Evolutionary conservation across 441 rosid genomes (phyloP), one percentile per base, ranked within the genome.

Genomic region (Erodium texanum): DNA sequence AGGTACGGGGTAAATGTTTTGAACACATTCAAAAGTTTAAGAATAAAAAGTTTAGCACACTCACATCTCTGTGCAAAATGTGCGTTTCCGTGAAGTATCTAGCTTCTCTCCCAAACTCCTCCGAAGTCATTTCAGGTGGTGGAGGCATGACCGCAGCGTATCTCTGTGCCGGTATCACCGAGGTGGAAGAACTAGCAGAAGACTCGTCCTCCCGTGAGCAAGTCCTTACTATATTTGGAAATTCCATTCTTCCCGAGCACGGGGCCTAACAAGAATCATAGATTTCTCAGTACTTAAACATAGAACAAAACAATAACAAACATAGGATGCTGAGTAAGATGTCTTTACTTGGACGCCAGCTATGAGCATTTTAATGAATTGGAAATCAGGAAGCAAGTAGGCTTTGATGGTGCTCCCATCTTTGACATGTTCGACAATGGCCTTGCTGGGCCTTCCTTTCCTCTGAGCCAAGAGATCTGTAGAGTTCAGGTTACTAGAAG

Each of bases 401-500:
- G 61, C 61, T 20, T 54, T 54, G 61, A 54, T 18, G 61, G 61
- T 54, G 61, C 23, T 54, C 23, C 61, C 61, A 12, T 54, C 61
- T 54, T 54, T 54, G 2, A 54, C 61, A 7, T 16, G 61, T 18
- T 54, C 61, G 9, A 54, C 22, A 3, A 54, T 54, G 3, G 61
- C 61, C n/a, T 54, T 19, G 61, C 20, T 5, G 0, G 61, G 61
- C 20, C 24, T 54, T 54, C 61, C 61, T 54, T 54, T 54, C 24
- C 10, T 54, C 23, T 54, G 20, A 3, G n/a, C 19, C 16, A 52
- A 52, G 19, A 15, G 19, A 5, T 52, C 58, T 52, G 1, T 52
- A 16, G 16, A 18, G 22, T 18, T 18, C 23, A 18, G 23, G 18
- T 54, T 54, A 9, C 22, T 54, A 2, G 61, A 54, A 52, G 7